Conservation (phyloP, 345 rosid species). For the Acer campestre region DNA sequence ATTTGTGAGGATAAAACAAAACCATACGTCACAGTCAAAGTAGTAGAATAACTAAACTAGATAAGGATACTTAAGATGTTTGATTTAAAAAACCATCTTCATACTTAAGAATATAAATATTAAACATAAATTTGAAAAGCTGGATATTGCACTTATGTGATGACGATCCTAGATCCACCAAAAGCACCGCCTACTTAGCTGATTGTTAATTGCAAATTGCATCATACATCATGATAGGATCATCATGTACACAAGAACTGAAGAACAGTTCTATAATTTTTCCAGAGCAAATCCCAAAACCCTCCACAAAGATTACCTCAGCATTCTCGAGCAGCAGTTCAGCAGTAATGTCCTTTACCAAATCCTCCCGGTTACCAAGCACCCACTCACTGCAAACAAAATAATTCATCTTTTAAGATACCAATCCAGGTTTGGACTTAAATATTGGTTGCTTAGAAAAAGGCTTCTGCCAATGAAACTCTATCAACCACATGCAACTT, state of each 20-base stretch:
- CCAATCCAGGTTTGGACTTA: not conserved
- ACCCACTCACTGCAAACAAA: slow-evolving; percentile 85
- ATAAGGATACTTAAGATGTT: no score
- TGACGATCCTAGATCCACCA: not conserved
- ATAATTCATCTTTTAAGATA: slow-evolving; percentile 1
- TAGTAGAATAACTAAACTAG: not conserved
- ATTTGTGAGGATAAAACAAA: not conserved
- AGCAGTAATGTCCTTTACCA: slow-evolving; percentile 78
- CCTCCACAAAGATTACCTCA: slow-evolving; percentile 60
- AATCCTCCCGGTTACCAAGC: slow-evolving; percentile 92
- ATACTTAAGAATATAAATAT: no score
- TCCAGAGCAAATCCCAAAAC: slow-evolving; percentile 19
- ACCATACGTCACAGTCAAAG: not conserved
- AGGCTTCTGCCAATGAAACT: not conserved
- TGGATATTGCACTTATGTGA: not conserved
- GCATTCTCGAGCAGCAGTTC: slow-evolving; percentile 73
- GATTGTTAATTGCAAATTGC: not conserved
- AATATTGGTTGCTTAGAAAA: not conserved
- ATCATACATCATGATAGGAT: slow-evolving; percentile 6
- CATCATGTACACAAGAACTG: not conserved
- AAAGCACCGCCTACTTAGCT: slow-evolving; percentile 1
- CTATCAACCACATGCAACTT: not conserved
- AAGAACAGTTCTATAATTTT: not conserved
- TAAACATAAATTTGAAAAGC: not conserved
- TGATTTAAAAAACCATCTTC: not conserved